Evolutionary conservation across 2,329 filamentous ascomycete species (phyloP).

Genomic region (Sclerotinia subarctica): DNA sequence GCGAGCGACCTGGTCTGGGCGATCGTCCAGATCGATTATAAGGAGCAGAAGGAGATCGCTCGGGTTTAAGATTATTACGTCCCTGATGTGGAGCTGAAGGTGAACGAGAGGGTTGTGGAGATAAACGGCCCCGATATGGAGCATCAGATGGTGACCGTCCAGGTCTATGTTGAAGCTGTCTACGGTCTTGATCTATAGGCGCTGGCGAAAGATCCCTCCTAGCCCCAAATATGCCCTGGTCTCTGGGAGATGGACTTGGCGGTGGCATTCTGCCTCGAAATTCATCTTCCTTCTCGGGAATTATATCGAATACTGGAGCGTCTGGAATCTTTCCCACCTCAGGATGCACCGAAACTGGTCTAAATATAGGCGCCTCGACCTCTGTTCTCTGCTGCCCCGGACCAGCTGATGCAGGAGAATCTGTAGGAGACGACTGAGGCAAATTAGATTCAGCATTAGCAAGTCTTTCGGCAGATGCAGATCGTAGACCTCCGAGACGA

Average conservation of each 20-base stretch:
- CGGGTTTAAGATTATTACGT: slow-evolving; percentile 6
- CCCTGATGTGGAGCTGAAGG: slow-evolving; percentile 13
- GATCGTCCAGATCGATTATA: background rate
- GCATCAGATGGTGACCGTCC: slow-evolving; percentile 16
- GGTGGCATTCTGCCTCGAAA: background rate
- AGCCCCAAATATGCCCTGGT: slow-evolving; percentile 45
- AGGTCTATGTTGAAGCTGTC: slow-evolving; percentile 2
- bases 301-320: slow-evolving; percentile 23
- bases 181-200: slow-evolving; percentile 8
- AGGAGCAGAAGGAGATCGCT: slow-evolving; percentile 17
- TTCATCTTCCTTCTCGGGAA: slow-evolving; percentile 28
- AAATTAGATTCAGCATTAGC: slow-evolving; percentile 34
- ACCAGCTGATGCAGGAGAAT: slow-evolving; percentile 36
- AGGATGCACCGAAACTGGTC: slow-evolving; percentile 73
- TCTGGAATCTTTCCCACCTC: slow-evolving; percentile 55
- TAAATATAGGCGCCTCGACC: slow-evolving; percentile 50
- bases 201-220: slow-evolving; percentile 58
- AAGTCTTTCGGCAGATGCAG: slow-evolving; percentile 58
- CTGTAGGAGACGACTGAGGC: background rate
- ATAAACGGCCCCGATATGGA: slow-evolving; percentile 2
- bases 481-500: slow-evolving; percentile 78
- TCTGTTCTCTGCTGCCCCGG: slow-evolving; percentile 50
- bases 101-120: slow-evolving; percentile 16
- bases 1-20: background rate
- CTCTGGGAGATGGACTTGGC: slow-evolving; percentile 12